Conservation (phyloP, 805 yeast species). For the Pichia manshurica region DNA sequence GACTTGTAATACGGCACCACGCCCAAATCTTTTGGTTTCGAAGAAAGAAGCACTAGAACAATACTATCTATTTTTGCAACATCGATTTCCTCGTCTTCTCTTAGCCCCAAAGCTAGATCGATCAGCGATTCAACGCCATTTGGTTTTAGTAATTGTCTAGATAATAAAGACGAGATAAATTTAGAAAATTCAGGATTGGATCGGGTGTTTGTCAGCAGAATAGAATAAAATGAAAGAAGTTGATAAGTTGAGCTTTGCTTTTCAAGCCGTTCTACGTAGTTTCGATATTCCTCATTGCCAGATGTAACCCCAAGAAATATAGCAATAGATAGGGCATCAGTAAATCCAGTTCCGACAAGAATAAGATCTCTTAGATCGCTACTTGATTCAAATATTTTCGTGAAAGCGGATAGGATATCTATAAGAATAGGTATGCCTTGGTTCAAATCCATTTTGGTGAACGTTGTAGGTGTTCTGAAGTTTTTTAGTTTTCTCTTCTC, state of each 20-base stretch:
- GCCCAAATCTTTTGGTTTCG: conserved; percentile 51
- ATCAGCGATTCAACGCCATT: conserved; percentile 66
- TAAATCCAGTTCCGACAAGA: conserved; percentile 59
- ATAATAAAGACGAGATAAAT: conserved; percentile 45
- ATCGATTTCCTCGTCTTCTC: conserved; percentile 67
- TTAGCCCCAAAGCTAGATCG: conserved; percentile 70
- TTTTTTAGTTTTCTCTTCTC: conserved; percentile 52
- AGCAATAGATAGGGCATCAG: conserved; percentile 50
- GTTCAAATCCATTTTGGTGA: conserved; percentile 20
- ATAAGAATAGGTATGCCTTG: conserved; percentile 18
- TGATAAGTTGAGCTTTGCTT: conserved; percentile 58
- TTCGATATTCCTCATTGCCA: background rate
- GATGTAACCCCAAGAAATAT: conserved; percentile 36
- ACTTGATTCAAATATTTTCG: conserved; percentile 31
- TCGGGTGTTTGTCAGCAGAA: conserved; percentile 31
- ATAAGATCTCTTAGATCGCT: conserved; percentile 51
- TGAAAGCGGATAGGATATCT: conserved; percentile 29
- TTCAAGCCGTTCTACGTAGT: conserved; percentile 29
- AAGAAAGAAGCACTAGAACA: conserved; percentile 51
- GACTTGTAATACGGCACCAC: conserved; percentile 47
- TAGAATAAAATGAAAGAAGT: conserved; percentile 53
- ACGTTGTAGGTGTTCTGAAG: conserved; percentile 30
- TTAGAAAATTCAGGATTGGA: conserved; percentile 31
- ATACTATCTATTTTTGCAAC: conserved; percentile 63
- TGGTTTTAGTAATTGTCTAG: conserved; percentile 43